Base-by-base conservation (phyloP, 495 filamentous ascomycete species). In the Daldinia vernicosa region DNA sequence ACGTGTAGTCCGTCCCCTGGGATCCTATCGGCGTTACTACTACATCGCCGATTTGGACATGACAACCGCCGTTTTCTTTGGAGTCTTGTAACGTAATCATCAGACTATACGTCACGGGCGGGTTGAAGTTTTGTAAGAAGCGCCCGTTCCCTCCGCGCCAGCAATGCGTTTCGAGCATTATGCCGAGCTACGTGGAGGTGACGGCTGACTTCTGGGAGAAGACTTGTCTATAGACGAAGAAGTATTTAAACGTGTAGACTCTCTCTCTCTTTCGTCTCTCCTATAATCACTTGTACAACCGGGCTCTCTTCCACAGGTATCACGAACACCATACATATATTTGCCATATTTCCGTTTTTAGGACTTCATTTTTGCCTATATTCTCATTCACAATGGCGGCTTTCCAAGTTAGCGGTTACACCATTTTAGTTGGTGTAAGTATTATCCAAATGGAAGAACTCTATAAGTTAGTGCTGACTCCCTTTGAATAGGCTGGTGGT, bases 401-500 rank as follows among this genome's bases (percentile, higher is more conserved):
- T 24, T 47, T 47, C 8, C 17, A 47, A 47, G 19, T 47, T 11
- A 47, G 43, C 43, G 43, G 43, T 12, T 47, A 47, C 43, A 47
- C 43, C 8, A 24, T 47, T 11, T 24, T 47, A 47, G 43, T 47
- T 22, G 43, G 43, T 22, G 43, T 47, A 47, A 8, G 43, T 47
- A 24, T 47, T 47, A 22, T 47, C 43, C 17, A 47, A 47, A 24
- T 19, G 24, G 22, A 47, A 47, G 2, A 24, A 24, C 43, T 24
- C 19, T 11, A 47, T 11, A 12, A 24, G 4, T 0, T 22, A 47
- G 43, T 24, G 30, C 28, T 55, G 15, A 55, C 30, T 22, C 35
- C 24, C 1, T 9, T 33, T 8, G 24, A 17, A 12, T 35, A 69
- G 67, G 67, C 67, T 11, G 67, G 54, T 27, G 43, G 45, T 40